These are phyloP conservation scores for Polymyxa betae DNA, from an alignment of 208 protist genomes.

Conservation along the genomic window DNA sequence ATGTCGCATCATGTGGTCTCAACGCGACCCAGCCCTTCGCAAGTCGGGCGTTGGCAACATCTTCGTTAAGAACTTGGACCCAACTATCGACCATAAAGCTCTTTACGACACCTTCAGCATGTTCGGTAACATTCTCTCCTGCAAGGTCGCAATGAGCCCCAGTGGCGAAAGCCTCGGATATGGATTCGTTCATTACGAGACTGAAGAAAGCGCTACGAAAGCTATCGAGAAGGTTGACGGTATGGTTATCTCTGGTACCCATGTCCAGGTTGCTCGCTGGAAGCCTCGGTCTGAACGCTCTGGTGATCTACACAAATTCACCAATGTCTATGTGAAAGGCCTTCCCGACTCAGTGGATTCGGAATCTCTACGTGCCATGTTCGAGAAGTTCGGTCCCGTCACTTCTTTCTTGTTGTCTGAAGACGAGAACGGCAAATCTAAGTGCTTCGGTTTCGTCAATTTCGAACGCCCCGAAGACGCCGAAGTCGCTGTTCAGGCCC, in stretches of 20 bases:
- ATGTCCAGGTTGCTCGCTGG: conserved; percentile 92
- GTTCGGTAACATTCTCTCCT: conserved; percentile 97
- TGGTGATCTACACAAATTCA: conserved; percentile 87
- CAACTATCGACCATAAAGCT: conserved; percentile 90
- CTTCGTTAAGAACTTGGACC: conserved; percentile 96
- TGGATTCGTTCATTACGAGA: conserved; percentile 98
- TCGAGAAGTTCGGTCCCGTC: conserved; percentile 89
- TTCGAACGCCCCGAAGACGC: conserved; percentile 92
- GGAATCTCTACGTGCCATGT: conserved; percentile 82
- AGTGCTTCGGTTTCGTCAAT: conserved; percentile 97
- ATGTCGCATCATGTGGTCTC: conserved; percentile 98
- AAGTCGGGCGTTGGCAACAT: conserved; percentile 94
- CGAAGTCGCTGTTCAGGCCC: conserved; percentile 82
- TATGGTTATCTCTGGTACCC: conserved; percentile 85
- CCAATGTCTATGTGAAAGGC: conserved; percentile 98
- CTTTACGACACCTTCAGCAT: conserved; percentile 94
- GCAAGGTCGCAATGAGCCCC: conserved; percentile 87
- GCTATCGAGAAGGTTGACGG: conserved; percentile 96
- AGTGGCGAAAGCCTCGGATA: conserved; percentile 89
- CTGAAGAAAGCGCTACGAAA: conserved; percentile 85
- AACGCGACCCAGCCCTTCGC: conserved; percentile 93
- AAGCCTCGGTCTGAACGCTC: conserved; percentile 89
- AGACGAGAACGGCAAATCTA: conserved; percentile 85
- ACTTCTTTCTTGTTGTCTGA: conserved; percentile 82
- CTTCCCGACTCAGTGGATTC: conserved; percentile 84